Evolutionary conservation across 1,284 basidiomycete species (phyloP), one percentile per base, ranked within the genome.

Genomic region (Fomitopsis schrenkii): DNA sequence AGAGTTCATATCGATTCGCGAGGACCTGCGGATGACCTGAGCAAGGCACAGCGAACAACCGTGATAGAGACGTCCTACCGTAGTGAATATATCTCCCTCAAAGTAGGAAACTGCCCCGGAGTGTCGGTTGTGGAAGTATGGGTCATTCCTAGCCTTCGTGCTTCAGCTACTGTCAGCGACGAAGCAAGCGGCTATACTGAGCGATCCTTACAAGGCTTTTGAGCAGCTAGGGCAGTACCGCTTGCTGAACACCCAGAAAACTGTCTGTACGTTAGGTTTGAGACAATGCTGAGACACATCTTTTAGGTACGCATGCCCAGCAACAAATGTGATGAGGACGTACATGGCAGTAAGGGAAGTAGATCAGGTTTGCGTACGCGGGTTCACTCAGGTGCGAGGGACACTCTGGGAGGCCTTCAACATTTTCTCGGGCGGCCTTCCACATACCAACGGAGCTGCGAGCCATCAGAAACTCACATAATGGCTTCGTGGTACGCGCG

Each of bases 401-500:
- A 56, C 70, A 71, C 12, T 70, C 69, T 4, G 71, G 73, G 7
- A 73, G 59, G 4, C 35, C 58, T 5, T 59, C 44, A 5, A 66
- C 57, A 14, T 66, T 63, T 36, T 33, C 9, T n/a, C 67, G 50
- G 12, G 67, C 65, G 2, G 61, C 64, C 62, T 76, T 77, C 84
- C 83, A 86, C 15, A 83, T 73, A 5, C 74, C 62, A 14, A 63
- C 68, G 0, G 74, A 71, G 12, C 69, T 64, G 45, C 71, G 73
- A 60, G 73, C 71, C 75, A 79, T 68, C 15, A 83, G 71, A 6
- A 77, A 68, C 6, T 57, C 61, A 17, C 79, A 77, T 12, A 80
- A 68, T 0, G 59, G 58, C 42, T 74, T 76, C 28, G 69, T 77
- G 2, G 77, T 74, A 26, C 80, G 71, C 7, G 79, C 67, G 1